Conservation (phyloP, 352 stramenopile species). For the Globisporangium echinulatum region DNA sequence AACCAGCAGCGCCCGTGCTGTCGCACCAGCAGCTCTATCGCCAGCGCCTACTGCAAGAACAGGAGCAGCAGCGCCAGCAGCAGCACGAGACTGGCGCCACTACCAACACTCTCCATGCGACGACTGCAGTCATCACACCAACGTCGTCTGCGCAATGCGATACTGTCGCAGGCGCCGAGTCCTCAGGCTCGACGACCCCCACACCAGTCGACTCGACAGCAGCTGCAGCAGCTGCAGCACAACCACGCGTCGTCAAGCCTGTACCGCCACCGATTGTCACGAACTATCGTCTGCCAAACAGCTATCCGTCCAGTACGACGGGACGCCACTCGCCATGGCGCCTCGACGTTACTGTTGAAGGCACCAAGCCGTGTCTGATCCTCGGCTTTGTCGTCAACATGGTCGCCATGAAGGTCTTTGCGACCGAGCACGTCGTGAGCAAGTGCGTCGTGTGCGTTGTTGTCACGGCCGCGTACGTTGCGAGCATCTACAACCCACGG, state of each 20-base stretch:
- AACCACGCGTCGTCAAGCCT: conserved; percentile 8
- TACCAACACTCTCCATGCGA: background rate
- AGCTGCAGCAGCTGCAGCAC: background rate
- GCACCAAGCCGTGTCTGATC: conserved; percentile 68
- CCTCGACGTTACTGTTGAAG: conserved; percentile 50
- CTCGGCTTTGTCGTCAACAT: conserved; percentile 76
- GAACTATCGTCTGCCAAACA: background rate
- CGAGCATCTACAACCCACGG: conserved; percentile 48
- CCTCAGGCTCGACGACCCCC: background rate
- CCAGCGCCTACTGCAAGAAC: conserved; percentile 54
- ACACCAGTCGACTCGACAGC: background rate
- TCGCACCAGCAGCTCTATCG: conserved; percentile 78
- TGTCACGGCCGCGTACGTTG: conserved; percentile 38
- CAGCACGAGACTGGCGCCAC: conserved; percentile 1
- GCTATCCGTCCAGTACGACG: too few species aligned
- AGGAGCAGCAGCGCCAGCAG: conserved; percentile 21
- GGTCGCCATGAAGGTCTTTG: conserved; percentile 54
- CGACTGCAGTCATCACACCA: conserved; percentile 10
- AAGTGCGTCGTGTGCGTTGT: conserved; percentile 53
- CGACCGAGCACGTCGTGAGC: conserved; percentile 58
- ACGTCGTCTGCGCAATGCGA: conserved; percentile 1
- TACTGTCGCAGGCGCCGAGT: background rate
- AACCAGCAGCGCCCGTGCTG: conserved; percentile 23
- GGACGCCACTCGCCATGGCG: conserved; percentile 28
- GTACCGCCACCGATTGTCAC: conserved; percentile 18